Conservation (phyloP, 257 asterid genomes). For the Solanum lycopersicoides region DNA sequence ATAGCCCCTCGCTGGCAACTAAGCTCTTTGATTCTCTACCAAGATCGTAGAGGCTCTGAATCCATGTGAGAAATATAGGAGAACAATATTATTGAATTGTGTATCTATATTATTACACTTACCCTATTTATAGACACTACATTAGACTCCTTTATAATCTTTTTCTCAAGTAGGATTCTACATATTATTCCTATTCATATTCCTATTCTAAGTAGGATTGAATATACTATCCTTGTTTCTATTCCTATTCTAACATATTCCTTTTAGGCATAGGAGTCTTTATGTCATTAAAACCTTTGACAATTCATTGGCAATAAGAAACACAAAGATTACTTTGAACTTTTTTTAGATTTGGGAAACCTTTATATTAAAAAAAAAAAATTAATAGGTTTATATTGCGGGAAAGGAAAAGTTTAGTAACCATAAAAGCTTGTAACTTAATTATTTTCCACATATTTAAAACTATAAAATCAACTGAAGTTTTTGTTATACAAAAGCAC, state of each 20-base stretch:
- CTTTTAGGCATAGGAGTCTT: background rate
- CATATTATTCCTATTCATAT: background rate
- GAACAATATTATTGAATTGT: background rate
- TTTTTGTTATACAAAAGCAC: background rate
- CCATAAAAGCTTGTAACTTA: background rate
- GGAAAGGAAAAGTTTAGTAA: background rate
- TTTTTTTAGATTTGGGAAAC: background rate
- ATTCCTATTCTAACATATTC: background rate
- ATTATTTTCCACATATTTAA: background rate
- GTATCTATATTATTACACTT: background rate
- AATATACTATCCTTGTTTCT: background rate
- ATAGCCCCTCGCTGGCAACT: background rate
- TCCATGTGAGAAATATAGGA: background rate
- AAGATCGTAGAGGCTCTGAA: background rate
- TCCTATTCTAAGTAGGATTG: background rate
- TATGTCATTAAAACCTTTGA: background rate
- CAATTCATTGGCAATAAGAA: background rate
- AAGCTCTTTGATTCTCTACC: background rate
- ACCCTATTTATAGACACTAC: background rate
- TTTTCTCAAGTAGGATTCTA: background rate
- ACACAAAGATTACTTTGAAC: background rate
- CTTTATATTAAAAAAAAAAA: background rate
- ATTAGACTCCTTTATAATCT: background rate
- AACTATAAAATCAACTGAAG: background rate
- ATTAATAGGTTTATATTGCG: background rate